Percentiles rank a stretch among this genome's conserved stretches.
Evolutionary conservation across 108 stramenopile genomes (phyloP).

Genomic region (Cyclotella cryptica): DNA sequence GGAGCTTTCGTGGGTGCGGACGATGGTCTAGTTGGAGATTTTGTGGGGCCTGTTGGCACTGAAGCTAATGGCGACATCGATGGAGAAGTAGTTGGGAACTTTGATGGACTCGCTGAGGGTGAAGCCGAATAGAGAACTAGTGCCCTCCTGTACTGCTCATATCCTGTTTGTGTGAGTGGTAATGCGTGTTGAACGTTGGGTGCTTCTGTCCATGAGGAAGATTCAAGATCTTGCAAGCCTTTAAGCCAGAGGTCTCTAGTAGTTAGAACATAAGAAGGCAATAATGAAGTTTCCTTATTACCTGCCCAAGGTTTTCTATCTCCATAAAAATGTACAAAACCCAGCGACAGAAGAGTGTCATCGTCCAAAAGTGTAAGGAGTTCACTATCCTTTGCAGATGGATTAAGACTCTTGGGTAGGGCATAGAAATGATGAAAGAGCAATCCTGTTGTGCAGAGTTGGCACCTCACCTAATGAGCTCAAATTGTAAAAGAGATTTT

Average conservation of each 20-base stretch:
- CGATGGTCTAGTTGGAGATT: no score
- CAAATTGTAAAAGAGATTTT: background rate
- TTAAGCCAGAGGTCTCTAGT: background rate
- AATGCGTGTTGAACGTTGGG: background rate
- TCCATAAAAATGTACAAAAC: constrained; percentile 8
- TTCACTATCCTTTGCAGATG: background rate
- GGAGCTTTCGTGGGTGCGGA: no score
- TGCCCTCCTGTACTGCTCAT: background rate
- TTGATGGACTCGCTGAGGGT: background rate
- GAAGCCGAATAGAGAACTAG: background rate
- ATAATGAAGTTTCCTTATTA: background rate
- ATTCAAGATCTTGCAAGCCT: background rate
- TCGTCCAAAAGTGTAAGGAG: background rate
- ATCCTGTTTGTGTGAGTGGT: background rate
- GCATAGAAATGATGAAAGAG: constrained; percentile 5
- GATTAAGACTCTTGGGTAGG: constrained; percentile 1
- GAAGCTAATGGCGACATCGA: no score
- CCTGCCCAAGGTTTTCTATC: background rate
- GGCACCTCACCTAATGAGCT: background rate
- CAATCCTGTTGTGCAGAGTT: background rate
- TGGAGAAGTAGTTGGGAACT: background rate
- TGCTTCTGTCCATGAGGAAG: background rate
- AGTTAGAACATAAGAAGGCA: background rate
- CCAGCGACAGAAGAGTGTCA: background rate
- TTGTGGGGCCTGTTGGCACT: no score